Conservation (phyloP, 129 eudicot genomes). For the Erigeron canadensis region DNA sequence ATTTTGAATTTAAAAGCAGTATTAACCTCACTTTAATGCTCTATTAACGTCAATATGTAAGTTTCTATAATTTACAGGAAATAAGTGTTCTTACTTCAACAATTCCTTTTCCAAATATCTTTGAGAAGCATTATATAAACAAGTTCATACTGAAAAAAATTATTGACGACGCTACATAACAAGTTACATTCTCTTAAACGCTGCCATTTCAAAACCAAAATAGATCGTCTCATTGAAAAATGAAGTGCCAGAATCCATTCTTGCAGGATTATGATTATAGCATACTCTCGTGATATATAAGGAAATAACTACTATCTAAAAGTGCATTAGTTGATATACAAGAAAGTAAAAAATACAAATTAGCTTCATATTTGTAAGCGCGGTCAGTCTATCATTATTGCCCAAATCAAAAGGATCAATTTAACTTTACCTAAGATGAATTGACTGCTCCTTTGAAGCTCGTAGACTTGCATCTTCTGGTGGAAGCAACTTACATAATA, state of each 20-base stretch:
- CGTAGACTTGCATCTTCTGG: conserved; percentile 94
- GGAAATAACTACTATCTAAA: conserved; percentile 1
- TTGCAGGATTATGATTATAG: neutral
- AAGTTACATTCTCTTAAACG: neutral
- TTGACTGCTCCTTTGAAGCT: conserved; percentile 96
- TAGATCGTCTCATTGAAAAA: conserved; percentile 3
- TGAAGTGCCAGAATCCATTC: conserved; percentile 14
- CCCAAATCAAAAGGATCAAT: conserved; percentile 7
- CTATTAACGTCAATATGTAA: too few species aligned
- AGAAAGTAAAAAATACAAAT: conserved; percentile 17
- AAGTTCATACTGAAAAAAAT: too few species aligned
- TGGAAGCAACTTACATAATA: conserved; percentile 91
- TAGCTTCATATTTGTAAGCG: conserved; percentile 15
- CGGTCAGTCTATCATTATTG: conserved; percentile 11
- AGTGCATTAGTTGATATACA: neutral
- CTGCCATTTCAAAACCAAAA: conserved; percentile 12
- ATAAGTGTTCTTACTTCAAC: neutral
- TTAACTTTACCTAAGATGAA: conserved; percentile 71
- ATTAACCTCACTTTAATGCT: neutral
- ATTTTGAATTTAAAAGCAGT: neutral
- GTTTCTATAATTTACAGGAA: neutral
- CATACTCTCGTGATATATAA: neutral
- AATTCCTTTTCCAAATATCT: too few species aligned
- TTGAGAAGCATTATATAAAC: too few species aligned
- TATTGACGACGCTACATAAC: conserved; percentile 2